phyloP scores from a whole-genome alignment of 805 yeast species.

The Saccharomycopsis schoenii region DNA sequence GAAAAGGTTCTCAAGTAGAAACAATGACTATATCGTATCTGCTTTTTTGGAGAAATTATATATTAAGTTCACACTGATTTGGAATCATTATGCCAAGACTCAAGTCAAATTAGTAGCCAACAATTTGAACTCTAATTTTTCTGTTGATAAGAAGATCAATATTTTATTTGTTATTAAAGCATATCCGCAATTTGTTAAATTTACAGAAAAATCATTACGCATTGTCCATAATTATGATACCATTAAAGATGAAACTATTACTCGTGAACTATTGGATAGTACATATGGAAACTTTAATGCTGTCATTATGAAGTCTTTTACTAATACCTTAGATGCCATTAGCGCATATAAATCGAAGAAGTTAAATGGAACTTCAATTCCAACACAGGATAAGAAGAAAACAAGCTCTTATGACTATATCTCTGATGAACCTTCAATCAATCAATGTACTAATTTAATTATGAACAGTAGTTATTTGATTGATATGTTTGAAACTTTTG shows the following conservation, averaged over 20 bases:
- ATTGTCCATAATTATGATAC: conserved; percentile 1
- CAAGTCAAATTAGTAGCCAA: conserved; percentile 13
- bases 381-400: conserved; percentile 11
- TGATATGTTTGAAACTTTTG: conserved; percentile 27
- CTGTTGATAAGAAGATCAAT: conserved; percentile 11
- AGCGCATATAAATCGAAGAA: not conserved
- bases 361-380: conserved; percentile 6
- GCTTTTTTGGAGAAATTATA: conserved; percentile 11
- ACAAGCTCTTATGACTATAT: conserved; percentile 11
- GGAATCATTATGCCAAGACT: conserved; percentile 10
- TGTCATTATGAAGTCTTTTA: conserved; percentile 25
- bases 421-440: conserved; percentile 21
- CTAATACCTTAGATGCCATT: conserved; percentile 20
- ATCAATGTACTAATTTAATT: conserved; percentile 37
- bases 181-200: conserved; percentile 14
- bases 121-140: conserved; percentile 7
- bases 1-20: not conserved
- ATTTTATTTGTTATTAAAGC: conserved; percentile 14
- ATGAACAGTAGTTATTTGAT: conserved; percentile 45
- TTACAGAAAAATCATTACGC: conserved; percentile 10
- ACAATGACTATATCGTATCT: conserved; percentile 12
- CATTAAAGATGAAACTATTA: conserved; percentile 6
- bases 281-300: conserved; percentile 22
- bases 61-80: conserved; percentile 7
- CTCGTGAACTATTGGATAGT: conserved; percentile 10